Evolutionary conservation across 306 rosid genomes (phyloP), one percentile per base, ranked within the genome.

Genomic region (Acacia crassicarpa): DNA sequence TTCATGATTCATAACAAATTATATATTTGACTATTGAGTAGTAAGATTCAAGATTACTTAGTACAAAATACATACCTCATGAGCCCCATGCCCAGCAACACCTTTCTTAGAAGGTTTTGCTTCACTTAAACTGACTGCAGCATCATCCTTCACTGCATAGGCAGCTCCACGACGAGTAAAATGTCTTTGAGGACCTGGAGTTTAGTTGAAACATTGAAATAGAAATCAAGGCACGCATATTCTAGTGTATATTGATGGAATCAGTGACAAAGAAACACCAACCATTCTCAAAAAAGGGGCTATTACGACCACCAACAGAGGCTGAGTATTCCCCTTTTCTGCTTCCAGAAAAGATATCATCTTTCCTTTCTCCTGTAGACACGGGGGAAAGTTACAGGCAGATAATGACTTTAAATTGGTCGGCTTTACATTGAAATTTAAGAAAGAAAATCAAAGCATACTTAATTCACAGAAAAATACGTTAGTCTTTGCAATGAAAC

Each of bases 51-150:
- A 11, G 41, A 61, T 23, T 59, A 59, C 17, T 59, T 4, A 3
- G 33, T 23, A 80, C 70, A 65, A 81, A 73, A 82, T 82, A 15
- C 74, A 82, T 81, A 92, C 99, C 98, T 95, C 99, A 23, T 87
- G 89, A 76, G 91, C 84, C 83, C 88, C 82, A 59, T 87, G 94
- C 71, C 84, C 92, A 79, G 81, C 66, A 85, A 62, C 90, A 83
- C 90, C 90, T 86, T 88, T 93, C 87, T 89, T 93, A 51, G 97
- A 88, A 49, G 89, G 81, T 81, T 93, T 95, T 65, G 93, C 96
- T 84, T 95, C 97, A 83, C 85, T 85, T 45, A 69, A 62, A 82
- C 84, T 88, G 49, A 77, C 86, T 68, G 90, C 77, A 76, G 83
- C 82, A 78, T 91, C 98, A 84, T 95, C 98, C 90, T 90, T 93